A percentile compares a stretch with the other conserved stretches of the same genome.
Evolutionary conservation across 2,329 filamentous ascomycete genomes (phyloP).

Genomic region (Lachnellula occidentalis): DNA sequence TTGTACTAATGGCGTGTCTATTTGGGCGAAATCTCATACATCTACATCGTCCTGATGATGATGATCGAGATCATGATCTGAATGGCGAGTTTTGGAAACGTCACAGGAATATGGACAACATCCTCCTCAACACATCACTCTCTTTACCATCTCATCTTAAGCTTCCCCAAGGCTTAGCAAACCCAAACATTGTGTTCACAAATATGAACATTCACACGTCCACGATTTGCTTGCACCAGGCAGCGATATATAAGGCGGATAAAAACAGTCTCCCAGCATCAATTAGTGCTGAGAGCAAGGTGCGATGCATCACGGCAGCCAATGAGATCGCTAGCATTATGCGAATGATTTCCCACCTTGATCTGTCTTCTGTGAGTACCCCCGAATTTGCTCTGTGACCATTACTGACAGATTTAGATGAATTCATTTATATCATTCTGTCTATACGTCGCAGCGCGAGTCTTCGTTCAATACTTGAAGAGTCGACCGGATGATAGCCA

Average conservation of each 20-base stretch:
- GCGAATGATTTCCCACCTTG: conserved; percentile 88
- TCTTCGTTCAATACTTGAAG: conserved; percentile 96
- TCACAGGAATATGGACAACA: conserved; percentile 82
- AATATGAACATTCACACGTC: conserved; percentile 98
- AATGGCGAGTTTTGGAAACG: conserved; percentile 96
- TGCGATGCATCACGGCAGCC: conserved; percentile 86
- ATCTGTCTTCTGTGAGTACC: conserved; percentile 67
- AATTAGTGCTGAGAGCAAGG: conserved; percentile 83
- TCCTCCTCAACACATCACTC: conserved; percentile 80
- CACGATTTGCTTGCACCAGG: conserved; percentile 95
- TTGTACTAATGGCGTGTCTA: conserved; percentile 79
- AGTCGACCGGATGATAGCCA: conserved; percentile 80
- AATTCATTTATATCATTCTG: conserved; percentile 95
- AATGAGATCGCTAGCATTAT: conserved; percentile 93
- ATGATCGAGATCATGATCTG: conserved; percentile 79
- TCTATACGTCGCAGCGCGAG: conserved; percentile 88
- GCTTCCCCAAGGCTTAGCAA: conserved; percentile 66
- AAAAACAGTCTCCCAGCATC: conserved; percentile 73
- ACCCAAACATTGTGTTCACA: conserved; percentile 83
- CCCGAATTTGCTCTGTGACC: neutral
- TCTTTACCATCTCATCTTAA: conserved; percentile 77
- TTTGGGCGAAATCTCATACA: conserved; percentile 90
- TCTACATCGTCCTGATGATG: conserved; percentile 75
- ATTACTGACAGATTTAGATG: conserved; percentile 54
- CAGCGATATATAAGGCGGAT: conserved; percentile 95